Evolutionary conservation across 2,329 filamentous ascomycete genomes (phyloP), one percentile per base, ranked within the genome.

Genomic region (Talaromyces sp.): DNA sequence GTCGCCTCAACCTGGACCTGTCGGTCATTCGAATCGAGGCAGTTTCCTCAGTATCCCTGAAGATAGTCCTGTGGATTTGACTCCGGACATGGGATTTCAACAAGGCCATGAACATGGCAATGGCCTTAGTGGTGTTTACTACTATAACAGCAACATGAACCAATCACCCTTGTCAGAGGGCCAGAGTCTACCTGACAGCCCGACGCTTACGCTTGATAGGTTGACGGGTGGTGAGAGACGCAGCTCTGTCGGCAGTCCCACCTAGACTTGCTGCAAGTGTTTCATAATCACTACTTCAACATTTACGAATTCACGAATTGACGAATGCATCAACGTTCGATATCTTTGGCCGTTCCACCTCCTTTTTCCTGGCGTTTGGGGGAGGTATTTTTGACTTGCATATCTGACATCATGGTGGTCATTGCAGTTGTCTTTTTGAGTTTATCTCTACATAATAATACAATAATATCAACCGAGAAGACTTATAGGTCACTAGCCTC

Each of bases 41-140:
- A 78, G 74, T 64, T 77, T 78, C 64, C 71, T 72, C 22, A 73
- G 67, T 9, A 69, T 76, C 14, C 75, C 75, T 4, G 76, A 78
- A 61, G 71, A 75, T 8, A 71, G 70, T 27, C 63, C 67, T 8
- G 60, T 64, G 41, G 65, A 66, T 14, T 41, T 62, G 11, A 66
- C 14, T 37, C 14, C 64, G 1, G 65, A 66, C 14, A 41, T 52
- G 24, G 41, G 58, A 3, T 56, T 58, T 37, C 58, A 62, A 22
- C 56, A 41, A 3, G 57, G 22, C 3, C 43, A 52, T 16, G 65
- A 66, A 22, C 37, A 39, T 35, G 31, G 50, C n/a, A 24, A 24
- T 45, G 8, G 45, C 16, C 39, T 56, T 9, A 52, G 19, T 24
- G 58, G 57, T 13, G 41, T 47, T 48, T 43, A 35, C n/a, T 37